Evolutionary conservation across 208 protist species (phyloP).

Genomic region (Trichomonas gallinae): DNA sequence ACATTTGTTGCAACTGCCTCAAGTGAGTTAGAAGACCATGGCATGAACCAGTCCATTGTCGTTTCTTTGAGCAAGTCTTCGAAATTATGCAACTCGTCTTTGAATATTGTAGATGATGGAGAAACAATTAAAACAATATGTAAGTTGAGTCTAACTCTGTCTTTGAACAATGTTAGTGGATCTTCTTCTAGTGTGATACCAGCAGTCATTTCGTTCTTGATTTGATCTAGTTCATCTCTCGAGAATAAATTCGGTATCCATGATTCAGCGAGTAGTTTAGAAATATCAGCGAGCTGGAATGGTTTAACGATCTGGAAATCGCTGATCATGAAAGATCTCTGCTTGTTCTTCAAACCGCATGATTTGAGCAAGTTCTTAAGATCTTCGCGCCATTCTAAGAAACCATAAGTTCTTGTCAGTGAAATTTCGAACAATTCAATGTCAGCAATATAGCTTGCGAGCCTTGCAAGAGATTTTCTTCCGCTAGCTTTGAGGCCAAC

Average conservation of each 20-base stretch:
- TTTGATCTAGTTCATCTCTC: conserved; percentile 62
- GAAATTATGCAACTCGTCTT: conserved; percentile 80
- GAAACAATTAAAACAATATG: conserved; percentile 92
- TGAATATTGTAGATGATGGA: conserved; percentile 77
- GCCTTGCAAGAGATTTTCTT: conserved; percentile 75
- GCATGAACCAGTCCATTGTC: conserved; percentile 92
- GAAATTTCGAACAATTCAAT: not conserved
- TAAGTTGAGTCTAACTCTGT: conserved; percentile 70
- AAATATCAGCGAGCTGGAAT: conserved; percentile 84
- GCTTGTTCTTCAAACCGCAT: conserved; percentile 64
- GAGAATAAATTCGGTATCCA: conserved; percentile 84
- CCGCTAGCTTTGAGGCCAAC: conserved; percentile 83
- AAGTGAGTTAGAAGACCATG: conserved; percentile 87
- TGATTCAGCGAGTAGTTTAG: conserved; percentile 84
- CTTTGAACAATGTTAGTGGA: conserved; percentile 83
- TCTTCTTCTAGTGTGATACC: conserved; percentile 61
- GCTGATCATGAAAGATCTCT: conserved; percentile 75
- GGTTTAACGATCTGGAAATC: conserved; percentile 82
- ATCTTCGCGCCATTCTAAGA: conserved; percentile 50
- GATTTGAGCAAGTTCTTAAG: conserved; percentile 42
- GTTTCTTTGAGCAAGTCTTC: conserved; percentile 84
- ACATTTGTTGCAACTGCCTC: conserved; percentile 67
- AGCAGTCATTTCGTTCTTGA: conserved; percentile 39
- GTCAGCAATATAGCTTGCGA: conserved; percentile 73
- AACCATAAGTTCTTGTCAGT: conserved; percentile 53